Percentiles rank a stretch among this genome's conserved stretches.
Evolutionary conservation across 345 rosid genomes (phyloP).

Genomic region (Syzygium grande): DNA sequence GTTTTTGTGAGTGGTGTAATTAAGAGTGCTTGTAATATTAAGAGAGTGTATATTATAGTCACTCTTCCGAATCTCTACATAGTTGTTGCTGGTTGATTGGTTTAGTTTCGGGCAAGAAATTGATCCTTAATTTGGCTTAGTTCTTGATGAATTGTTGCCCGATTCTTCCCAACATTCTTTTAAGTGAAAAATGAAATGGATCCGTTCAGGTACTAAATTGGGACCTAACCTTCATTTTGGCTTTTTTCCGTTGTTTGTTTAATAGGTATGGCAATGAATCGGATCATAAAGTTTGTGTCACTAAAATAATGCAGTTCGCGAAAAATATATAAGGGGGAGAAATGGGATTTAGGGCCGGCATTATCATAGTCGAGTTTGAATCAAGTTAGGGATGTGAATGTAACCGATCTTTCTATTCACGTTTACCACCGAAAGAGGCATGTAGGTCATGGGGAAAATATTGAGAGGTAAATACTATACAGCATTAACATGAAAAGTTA

Average conservation of each 20-base stretch:
- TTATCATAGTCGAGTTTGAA: neutral
- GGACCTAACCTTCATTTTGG: neutral
- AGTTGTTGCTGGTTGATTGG: too few relatives aligned
- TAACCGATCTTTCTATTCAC: neutral
- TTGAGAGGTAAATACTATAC: neutral
- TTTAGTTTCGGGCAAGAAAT: too few relatives aligned
- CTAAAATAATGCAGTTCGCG: neutral
- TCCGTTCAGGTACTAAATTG: neutral
- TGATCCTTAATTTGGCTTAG: too few relatives aligned
- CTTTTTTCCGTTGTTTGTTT: neutral
- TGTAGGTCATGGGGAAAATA: neutral
- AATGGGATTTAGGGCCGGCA: neutral
- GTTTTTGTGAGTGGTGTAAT: too few relatives aligned
- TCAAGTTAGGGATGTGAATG: neutral
- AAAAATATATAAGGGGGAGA: neutral
- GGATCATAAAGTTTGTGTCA: too few relatives aligned
- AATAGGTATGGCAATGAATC: neutral
- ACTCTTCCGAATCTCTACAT: too few relatives aligned
- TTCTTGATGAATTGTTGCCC: too few relatives aligned
- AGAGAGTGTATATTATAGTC: too few relatives aligned
- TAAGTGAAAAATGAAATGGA: too few relatives aligned
- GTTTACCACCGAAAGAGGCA: neutral
- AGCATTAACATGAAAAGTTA: neutral
- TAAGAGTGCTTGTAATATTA: too few relatives aligned
- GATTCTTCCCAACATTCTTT: too few relatives aligned